phyloP scores from a whole-genome alignment of 495 filamentous ascomycete species.

The Penicillium samsonianum region DNA sequence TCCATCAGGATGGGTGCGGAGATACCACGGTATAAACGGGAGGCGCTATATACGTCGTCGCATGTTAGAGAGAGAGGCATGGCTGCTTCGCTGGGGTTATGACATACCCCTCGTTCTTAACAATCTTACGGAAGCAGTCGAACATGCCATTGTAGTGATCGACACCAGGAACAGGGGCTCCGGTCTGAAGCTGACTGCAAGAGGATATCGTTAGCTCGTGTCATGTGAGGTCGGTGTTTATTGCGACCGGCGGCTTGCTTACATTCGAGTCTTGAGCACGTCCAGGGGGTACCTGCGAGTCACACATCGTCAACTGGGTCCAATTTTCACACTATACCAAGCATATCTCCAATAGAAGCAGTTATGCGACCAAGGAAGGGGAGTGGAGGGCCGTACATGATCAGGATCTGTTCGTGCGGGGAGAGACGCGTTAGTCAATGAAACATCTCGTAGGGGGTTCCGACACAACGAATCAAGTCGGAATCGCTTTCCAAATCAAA shows the following conservation, averaged over 20 bases:
- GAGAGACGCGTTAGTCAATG: constrained; percentile 30
- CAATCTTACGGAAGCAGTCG: constrained; percentile 95
- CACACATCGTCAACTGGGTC: constrained; percentile 19
- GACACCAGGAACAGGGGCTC: constrained; percentile 59
- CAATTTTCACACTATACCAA: not conserved
- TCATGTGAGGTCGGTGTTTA: constrained; percentile 8
- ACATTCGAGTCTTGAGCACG: constrained; percentile 98
- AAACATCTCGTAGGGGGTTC: constrained; percentile 2
- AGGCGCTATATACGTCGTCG: constrained; percentile 56
- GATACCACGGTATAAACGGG: constrained; percentile 92
- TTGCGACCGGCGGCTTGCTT: constrained; percentile 41
- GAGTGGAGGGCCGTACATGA: constrained; percentile 64
- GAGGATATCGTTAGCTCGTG: constrained; percentile 17
- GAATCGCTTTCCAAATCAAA: not conserved
- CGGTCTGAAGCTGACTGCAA: constrained; percentile 81
- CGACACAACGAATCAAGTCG: not conserved
- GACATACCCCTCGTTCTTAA: constrained; percentile 86
- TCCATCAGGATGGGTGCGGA: constrained; percentile 97
- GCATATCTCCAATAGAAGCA: not conserved
- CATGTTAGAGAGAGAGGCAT: constrained; percentile 11
- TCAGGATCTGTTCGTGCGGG: constrained; percentile 66
- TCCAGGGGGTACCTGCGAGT: constrained; percentile 90
- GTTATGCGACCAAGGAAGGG: not conserved
- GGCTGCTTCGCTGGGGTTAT: not conserved
- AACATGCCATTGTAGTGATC: constrained; percentile 95